Percentiles rank a stretch among this genome's conserved stretches.
Conservation (phyloP, 768 basidiomycete species). For the Boletus speciosus region DNA sequence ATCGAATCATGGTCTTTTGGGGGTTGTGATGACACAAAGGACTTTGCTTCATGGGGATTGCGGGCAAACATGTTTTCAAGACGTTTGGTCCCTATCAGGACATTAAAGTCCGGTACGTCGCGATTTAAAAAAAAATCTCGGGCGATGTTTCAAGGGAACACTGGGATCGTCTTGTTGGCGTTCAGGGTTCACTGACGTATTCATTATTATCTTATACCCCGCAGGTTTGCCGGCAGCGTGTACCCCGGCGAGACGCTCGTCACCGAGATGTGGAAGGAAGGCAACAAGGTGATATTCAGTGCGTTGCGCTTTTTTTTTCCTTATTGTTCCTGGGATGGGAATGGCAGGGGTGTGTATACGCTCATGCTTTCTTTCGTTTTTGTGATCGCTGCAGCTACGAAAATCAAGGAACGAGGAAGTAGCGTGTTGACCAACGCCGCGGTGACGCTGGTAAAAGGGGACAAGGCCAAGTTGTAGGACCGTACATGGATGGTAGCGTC, state of each 20-base stretch:
- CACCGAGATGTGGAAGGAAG: constrained; percentile 99
- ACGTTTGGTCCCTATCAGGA: constrained; percentile 82
- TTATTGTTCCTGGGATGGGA: background rate
- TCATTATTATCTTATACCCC: background rate
- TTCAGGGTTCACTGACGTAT: background rate
- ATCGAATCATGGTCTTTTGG: background rate
- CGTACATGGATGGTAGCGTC: background rate
- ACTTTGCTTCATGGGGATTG: constrained; percentile 88
- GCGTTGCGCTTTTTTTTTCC: constrained; percentile 32
- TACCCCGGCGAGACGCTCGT: constrained; percentile 94
- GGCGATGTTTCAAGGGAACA: background rate
- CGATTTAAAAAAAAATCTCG: background rate
- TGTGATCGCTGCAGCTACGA: constrained; percentile 51
- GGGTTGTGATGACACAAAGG: constrained; percentile 35
- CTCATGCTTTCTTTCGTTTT: background rate
- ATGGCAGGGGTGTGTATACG: background rate
- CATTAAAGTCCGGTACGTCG: constrained; percentile 86
- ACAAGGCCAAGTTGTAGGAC: constrained; percentile 59
- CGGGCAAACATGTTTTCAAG: constrained; percentile 89
- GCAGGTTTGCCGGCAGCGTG: constrained; percentile 83
- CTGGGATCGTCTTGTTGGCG: background rate
- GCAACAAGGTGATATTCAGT: constrained; percentile 88
- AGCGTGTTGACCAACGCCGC: constrained; percentile 77
- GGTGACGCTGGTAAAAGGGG: constrained; percentile 58
- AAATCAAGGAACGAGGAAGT: constrained; percentile 81